Conservation (phyloP, 768 basidiomycete genomes). For the Suillus americanus region DNA sequence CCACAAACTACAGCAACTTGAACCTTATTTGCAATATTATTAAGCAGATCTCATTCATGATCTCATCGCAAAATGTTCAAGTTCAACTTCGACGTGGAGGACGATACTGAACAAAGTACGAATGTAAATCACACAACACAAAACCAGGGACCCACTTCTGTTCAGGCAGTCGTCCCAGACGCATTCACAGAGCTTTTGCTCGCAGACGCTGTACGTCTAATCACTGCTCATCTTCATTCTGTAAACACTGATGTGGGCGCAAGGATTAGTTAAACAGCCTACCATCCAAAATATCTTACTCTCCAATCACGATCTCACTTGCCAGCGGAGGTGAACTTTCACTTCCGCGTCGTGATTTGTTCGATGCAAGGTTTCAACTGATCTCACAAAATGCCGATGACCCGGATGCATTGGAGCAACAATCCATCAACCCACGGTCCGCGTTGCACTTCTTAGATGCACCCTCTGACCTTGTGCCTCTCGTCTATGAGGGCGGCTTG, state of each 20-base stretch:
- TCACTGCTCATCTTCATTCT: background rate
- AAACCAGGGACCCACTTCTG: background rate
- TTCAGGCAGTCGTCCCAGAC: conserved; percentile 7
- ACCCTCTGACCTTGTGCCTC: conserved; percentile 87
- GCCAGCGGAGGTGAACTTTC: conserved; percentile 30
- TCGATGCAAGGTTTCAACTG: conserved; percentile 94
- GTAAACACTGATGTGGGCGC: conserved; percentile 11
- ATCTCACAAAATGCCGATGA: conserved; percentile 54
- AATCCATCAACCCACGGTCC: conserved; percentile 18
- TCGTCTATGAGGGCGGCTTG: conserved; percentile 92
- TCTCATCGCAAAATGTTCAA: conserved; percentile 44
- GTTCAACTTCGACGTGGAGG: conserved; percentile 54
- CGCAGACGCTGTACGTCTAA: conserved; percentile 30
- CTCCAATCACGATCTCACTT: conserved; percentile 60
- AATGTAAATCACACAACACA: conserved; percentile 10
- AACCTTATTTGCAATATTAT: background rate
- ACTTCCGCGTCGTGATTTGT: conserved; percentile 82
- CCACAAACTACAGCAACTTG: background rate
- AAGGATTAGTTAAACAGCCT: conserved; percentile 60
- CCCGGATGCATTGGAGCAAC: conserved; percentile 26
- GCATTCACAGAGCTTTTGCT: conserved; percentile 31
- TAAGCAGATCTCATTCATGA: background rate
- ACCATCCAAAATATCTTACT: conserved; percentile 78
- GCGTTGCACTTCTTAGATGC: conserved; percentile 71
- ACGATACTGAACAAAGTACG: conserved; percentile 25